Evolutionary conservation across 192 early-diverging fungal species (phyloP), one percentile per base, ranked within the genome.

Genomic region (Lobosporangium transversale): DNA sequence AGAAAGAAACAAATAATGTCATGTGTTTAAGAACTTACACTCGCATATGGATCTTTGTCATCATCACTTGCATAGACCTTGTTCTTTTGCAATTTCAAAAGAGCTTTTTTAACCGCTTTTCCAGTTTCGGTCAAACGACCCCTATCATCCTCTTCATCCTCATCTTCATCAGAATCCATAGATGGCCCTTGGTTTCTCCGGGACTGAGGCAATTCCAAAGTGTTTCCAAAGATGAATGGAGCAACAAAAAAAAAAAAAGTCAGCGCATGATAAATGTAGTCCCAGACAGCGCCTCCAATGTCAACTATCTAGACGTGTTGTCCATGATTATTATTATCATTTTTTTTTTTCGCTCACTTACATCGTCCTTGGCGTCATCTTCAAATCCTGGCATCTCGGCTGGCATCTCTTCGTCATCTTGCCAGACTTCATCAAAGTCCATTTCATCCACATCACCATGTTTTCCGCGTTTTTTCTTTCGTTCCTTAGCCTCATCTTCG

Each of bases 391-490:
- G 89, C 51, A 89, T 86, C 24, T 92, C 92, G 31, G 84, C 86
- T 31, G 83, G 85, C 35, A 80, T 84, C 58, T 94, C 92, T 74
- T 94, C 92, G 58, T 94, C 92, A 56, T 93, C 91, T 50, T 93
- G 89, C 78, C 91, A 94, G 31, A 88, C 90, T 62, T 91, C 89
- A 48, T 94, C 93, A 76, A 88, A 94, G 68, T 90, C 91, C 51
- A 92, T 73, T 59, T 93, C 92, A 53, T 93, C 92, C 30, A 74
- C 81, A 69, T 86, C 90, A 6, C 79, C 81, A 58, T 86, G 82
- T 65, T 83, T 85, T 40, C 70, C 73, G 10, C 58, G 45, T 37
- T 62, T 76, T 33, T 65, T 43, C 44, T 60, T 50, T 36, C 62
- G 37, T 54, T 78, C 80, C 27, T 68, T 82, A 29, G 68, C 70